phyloP scores from a whole-genome alignment of 768 basidiomycete species.

The Russula sp. region DNA sequence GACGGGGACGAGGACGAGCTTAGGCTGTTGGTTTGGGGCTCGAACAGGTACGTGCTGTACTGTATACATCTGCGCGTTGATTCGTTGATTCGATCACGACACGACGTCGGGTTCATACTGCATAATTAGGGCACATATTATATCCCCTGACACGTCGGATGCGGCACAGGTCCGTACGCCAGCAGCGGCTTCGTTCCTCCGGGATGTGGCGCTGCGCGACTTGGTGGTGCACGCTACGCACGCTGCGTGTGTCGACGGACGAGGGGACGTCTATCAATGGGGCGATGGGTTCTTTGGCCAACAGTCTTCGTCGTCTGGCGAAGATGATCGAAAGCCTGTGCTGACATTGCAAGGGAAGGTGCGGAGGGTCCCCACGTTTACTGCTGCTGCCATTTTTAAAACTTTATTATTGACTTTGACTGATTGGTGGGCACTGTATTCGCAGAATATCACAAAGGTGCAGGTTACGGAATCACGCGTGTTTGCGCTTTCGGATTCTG shows the following conservation, averaged over 20 bases:
- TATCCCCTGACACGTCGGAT: constrained; percentile 42
- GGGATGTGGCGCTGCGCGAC: constrained; percentile 69
- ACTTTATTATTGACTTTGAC: neutral
- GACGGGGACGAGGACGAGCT: constrained; percentile 41
- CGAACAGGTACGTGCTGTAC: constrained; percentile 67
- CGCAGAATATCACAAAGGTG: constrained; percentile 65
- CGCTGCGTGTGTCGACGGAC: constrained; percentile 73
- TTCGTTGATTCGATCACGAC: neutral
- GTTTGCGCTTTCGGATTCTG: constrained; percentile 76
- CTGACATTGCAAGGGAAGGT: constrained; percentile 67
- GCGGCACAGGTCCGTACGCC: constrained; percentile 50
- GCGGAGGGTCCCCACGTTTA: constrained; percentile 14
- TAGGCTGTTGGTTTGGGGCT: constrained; percentile 60
- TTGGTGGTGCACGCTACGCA: constrained; percentile 62
- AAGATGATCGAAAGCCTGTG: constrained; percentile 41
- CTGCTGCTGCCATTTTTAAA: neutral
- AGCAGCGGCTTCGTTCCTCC: constrained; percentile 53
- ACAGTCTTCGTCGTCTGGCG: constrained; percentile 29
- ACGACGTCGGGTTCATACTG: no score
- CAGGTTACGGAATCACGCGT: constrained; percentile 59
- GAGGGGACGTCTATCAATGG: constrained; percentile 85
- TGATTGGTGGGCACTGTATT: neutral
- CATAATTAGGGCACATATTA: constrained; percentile 44
- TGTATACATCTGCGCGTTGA: constrained; percentile 25
- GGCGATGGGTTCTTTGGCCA: constrained; percentile 58